Base-by-base conservation (phyloP, 345 rosid species). In the Syzygium jambos region DNA sequence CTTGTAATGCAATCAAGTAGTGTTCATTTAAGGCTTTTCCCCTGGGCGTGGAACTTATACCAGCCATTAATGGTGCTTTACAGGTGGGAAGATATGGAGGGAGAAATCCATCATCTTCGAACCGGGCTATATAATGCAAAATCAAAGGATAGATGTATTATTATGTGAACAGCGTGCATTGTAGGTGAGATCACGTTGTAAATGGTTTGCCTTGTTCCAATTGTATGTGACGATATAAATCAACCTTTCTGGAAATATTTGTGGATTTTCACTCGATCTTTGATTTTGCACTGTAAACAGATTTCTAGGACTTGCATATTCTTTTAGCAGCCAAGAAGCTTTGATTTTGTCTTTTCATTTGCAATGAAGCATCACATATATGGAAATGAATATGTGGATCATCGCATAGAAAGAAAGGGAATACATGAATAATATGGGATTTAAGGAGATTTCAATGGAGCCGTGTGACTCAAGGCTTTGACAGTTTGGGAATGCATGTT, bases 121-220 rank as follows among this genome's bases (percentile, higher is more conserved):
- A 96, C 22, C 95, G 88, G 91, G 88, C 93, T n/a, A n/a, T n/a
- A n/a, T 4, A 97, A 95, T 2, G 90, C 93, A 87, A 97, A 96
- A 90, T 85, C 96, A 73, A 96, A 96, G 85, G 88, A 87, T 41
- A 87, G 84, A 56, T 87, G 88, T 82, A 87, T 12, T 51, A 87
- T 87, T 61, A 87, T 87, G 88, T 87, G 88, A 87, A 56, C 51
- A 17, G 49, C 46, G 19, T 53, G 25, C n/a, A 41, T 23, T 53
- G 88, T 87, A 78, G 85, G 87, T 41, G 53, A 85, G 78, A 14
- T 86, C 55, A 23, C 25, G 34, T 21, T 86, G 87, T 77, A 73
- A 77, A 30, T 86, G 84, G 84, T 34, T n/a, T 41, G 25, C 54
- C 87, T 57, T 43, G 86, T 57, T 85, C 87, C 87, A 49, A 61